These are phyloP conservation scores for Solanum lignicaule DNA, from an alignment of 257 asterid genomes.

Conservation along the genomic window DNA sequence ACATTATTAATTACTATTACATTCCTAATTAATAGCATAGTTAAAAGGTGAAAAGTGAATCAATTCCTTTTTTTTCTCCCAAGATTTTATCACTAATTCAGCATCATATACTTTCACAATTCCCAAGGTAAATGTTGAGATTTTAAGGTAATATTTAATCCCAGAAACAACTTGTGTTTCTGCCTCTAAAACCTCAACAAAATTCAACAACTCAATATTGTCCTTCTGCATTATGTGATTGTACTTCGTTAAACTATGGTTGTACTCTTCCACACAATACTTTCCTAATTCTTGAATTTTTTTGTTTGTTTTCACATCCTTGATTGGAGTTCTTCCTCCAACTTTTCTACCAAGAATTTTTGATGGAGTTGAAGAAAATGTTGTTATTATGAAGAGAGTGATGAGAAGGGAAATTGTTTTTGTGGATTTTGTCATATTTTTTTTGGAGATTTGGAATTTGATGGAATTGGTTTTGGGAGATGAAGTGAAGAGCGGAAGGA, in stretches of 20 bases:
- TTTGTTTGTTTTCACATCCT: conserved; percentile 33
- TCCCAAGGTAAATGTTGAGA: conserved; percentile 22
- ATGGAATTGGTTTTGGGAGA: neutral
- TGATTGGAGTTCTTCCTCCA: conserved; percentile 33
- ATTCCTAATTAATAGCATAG: neutral
- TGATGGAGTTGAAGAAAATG: neutral
- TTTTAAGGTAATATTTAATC: conserved; percentile 52
- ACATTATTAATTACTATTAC: neutral
- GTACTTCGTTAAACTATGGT: neutral
- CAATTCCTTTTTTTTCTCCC: conserved; percentile 36
- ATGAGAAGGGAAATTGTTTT: neutral
- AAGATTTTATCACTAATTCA: conserved; percentile 43
- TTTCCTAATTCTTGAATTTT: conserved; percentile 51
- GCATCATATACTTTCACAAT: conserved; percentile 29
- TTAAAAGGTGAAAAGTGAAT: conserved; percentile 22
- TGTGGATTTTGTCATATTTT: neutral
- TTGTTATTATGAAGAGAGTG: conserved; percentile 1
- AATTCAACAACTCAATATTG: neutral
- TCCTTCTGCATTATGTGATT: neutral
- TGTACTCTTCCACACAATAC: conserved; percentile 40
- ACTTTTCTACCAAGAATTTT: conserved; percentile 14
- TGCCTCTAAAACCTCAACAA: conserved; percentile 47
- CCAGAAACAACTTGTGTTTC: conserved; percentile 72
- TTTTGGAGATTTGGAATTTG: neutral
- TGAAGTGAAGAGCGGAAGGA: neutral